Base-by-base conservation (phyloP, 306 rosid genomes). In the Fragaria nilgerrensis region DNA sequence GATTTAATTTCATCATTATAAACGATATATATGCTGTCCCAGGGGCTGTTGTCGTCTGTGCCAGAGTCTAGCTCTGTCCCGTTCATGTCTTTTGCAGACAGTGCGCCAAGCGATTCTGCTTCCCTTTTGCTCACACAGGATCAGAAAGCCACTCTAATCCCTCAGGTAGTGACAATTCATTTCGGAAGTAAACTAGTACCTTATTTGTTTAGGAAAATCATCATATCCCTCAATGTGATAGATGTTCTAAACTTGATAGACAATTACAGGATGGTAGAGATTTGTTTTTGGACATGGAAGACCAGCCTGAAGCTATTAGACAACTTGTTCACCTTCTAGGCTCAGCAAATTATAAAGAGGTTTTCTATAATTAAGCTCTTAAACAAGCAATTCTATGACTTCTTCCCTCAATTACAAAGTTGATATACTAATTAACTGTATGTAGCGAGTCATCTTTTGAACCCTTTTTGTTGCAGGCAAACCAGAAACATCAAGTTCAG, bases 21-120 rank as follows among this genome's bases (percentile, higher is more conserved):
- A 8, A 58, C 23, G 7, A 43, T 59, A 17, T 5, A 58, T 45
- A 17, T 43, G 9, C 9, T 64, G 15, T 14, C 23, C 15, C 47
- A 75, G 79, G 39, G 71, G 14, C 10, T 29, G 17, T 61, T 59
- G 9, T 39, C 36, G 2, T 32, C 4, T 47, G 27, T 22, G 12
- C 25, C 19, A 36, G 76, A 78, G 56, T 39, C 77, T 61, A 22
- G 72, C 69, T 47, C 48, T 22, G 2, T 52, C 39, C 56, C 53
- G 45, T 78, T 59, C 81, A 1, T 37, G 49, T 62, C 56, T 25
- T 63, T 61, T 20, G 53, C 63, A 14, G 53, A 70, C 52, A 14
- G 27, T 22, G 36, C 65, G 50, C 66, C 53, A 20, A 8, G 61
- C 32, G 3, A 49, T 47, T 78, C 29, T 8, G 66, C 41, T 53